Evolutionary conservation across 768 basidiomycete genomes (phyloP).

Genomic region (Suillus cothurnatus): DNA sequence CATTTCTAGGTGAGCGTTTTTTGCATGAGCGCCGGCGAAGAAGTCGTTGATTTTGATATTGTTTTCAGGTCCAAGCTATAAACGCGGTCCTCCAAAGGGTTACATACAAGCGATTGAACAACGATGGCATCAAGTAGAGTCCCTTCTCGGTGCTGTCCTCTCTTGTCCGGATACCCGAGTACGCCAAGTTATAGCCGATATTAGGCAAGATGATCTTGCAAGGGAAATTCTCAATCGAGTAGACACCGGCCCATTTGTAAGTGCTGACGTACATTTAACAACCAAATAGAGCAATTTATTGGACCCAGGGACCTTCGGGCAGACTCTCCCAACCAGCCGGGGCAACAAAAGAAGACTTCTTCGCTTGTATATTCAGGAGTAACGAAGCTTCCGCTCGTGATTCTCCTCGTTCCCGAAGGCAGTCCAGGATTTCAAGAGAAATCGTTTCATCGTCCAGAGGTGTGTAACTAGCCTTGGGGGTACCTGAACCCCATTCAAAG

Average conservation of each 20-base stretch:
- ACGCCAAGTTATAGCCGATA: slow-evolving; percentile 59
- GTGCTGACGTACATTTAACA: neutral
- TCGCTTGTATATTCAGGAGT: slow-evolving; percentile 70
- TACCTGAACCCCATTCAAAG: slow-evolving; percentile 12
- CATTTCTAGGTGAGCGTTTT: slow-evolving; percentile 54
- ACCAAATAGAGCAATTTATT: slow-evolving; percentile 4
- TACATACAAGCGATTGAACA: slow-evolving; percentile 94
- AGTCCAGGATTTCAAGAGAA: slow-evolving; percentile 77
- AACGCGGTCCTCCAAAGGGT: slow-evolving; percentile 85
- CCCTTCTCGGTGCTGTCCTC: slow-evolving; percentile 80
- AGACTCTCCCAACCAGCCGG: slow-evolving; percentile 58
- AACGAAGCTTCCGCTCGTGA: slow-evolving; percentile 54
- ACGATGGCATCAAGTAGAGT: slow-evolving; percentile 90
- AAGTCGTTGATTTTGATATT: slow-evolving; percentile 8
- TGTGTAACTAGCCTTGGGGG: slow-evolving; percentile 20
- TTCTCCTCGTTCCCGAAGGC: slow-evolving; percentile 62
- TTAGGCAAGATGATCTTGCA: slow-evolving; percentile 74
- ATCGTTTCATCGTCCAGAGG: slow-evolving; percentile 76
- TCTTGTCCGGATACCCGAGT: slow-evolving; percentile 70
- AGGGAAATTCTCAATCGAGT: slow-evolving; percentile 76
- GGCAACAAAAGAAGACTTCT: slow-evolving; percentile 77
- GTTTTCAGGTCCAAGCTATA: slow-evolving; percentile 68
- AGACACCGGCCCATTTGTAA: slow-evolving; percentile 77
- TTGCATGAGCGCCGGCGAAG: neutral
- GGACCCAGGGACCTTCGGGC: slow-evolving; percentile 65